Base-by-base conservation (phyloP, 768 basidiomycete genomes). In the Hirschioporus abietinus region DNA sequence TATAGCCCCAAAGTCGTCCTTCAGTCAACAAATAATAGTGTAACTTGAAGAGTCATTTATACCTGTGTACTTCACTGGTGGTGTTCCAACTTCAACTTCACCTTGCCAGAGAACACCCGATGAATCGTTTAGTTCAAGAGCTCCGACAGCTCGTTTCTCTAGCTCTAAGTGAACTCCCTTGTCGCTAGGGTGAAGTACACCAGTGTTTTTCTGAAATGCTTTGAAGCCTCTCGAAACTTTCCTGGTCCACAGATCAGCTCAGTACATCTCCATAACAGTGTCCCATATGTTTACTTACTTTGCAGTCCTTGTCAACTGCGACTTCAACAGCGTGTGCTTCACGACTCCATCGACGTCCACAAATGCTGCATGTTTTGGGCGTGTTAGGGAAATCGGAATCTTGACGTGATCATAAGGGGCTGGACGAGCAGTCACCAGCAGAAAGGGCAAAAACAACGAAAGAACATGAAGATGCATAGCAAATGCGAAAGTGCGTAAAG, bases 31-130 rank as follows among this genome's bases (percentile, higher is more conserved):
- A 9, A 62, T 12, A 34, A n/a, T 34, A 35, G 17, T 7, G 58
- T 35, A 27, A 27, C 65, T n/a, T 60, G 65, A 27, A 12, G 25
- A 34, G 7, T 66, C 60, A 70, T 69, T 71, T 68, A 60, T 71
- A 83, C 81, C 84, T 68, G 75, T 78, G 70, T 80, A 84, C 17
- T 67, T 70, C 67, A 73, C 71, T 5, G 81, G 73, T 20, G 85
- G 85, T 9, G 79, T 84, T 8, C 85, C 85, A 20, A 85, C 80
- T 24, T 72, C 72, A 58, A 85, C 80, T 6, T 73, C 64, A 26
- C 83, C 84, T 52, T 78, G 76, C 84, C 84, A 86, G 66, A 84
- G 73, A 58, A 74, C 69, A 17, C 74, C 75, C 64, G 73, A 70
- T 61, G 80, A 77, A 63, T 79, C 77, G 12, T 75, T 75, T 52